These are phyloP conservation scores for Skeletonema grethae DNA, from an alignment of 108 stramenopile genomes.

Conservation along the genomic window DNA sequence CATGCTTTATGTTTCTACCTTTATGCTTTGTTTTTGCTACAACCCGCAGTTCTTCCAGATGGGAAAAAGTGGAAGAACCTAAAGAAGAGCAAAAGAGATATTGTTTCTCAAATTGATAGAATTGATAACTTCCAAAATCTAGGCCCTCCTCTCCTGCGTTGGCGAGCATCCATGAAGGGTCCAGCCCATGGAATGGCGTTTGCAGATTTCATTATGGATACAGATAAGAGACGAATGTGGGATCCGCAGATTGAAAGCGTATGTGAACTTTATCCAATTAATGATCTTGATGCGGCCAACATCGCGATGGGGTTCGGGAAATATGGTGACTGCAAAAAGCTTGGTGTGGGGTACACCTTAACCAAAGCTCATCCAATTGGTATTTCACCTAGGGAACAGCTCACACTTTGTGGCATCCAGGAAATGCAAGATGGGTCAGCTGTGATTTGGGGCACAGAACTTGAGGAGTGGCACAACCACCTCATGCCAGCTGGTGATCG, in stretches of 20 bases:
- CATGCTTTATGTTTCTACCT: neutral
- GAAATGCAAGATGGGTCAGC: constrained; percentile 61
- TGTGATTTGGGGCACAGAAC: constrained; percentile 75
- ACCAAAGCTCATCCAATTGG: constrained; percentile 62
- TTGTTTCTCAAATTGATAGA: constrained; percentile 59
- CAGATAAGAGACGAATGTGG: constrained; percentile 62
- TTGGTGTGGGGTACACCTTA: constrained; percentile 67
- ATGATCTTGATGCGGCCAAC: constrained; percentile 68
- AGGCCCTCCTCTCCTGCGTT: constrained; percentile 59
- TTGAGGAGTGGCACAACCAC: constrained; percentile 75
- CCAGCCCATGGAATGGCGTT: constrained; percentile 61
- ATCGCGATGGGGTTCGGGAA: constrained; percentile 71
- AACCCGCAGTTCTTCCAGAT: constrained; percentile 15
- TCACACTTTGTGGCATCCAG: constrained; percentile 74
- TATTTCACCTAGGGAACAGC: constrained; percentile 64
- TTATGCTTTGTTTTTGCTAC: neutral
- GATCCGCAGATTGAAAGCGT: constrained; percentile 67
- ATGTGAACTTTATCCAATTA: constrained; percentile 60
- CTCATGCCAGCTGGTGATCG: constrained; percentile 61
- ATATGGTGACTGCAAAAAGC: constrained; percentile 60
- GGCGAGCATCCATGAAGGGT: constrained; percentile 60
- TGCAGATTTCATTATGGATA: constrained; percentile 68
- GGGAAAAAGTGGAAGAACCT: constrained; percentile 62
- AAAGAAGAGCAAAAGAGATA: constrained; percentile 44
- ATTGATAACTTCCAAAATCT: constrained; percentile 74